Evolutionary conservation across 1,139 yeast species (phyloP), one percentile per base, ranked within the genome.

Genomic region (Scheffersomyces titani): DNA sequence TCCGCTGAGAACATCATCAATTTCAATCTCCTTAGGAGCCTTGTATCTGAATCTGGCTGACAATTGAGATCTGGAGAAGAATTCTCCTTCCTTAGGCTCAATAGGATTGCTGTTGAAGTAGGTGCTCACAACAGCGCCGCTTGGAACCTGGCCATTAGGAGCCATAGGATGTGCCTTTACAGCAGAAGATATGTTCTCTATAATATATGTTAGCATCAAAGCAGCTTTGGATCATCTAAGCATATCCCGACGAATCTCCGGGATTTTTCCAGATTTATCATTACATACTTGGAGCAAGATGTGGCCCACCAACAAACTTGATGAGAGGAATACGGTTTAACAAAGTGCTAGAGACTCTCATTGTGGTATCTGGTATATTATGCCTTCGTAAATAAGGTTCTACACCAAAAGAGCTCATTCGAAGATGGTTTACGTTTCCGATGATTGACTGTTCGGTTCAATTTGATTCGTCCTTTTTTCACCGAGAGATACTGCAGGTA

Each of bases 41-140:
- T 78, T 76, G 73, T 87, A 89, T 73, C 87, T 86, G 77, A 89
- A 90, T 70, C 93, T 83, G 57, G 74, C 62, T 1, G 97, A 91
- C 60, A 92, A 82, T 59, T 87, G 84, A 54, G 84, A 75, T 68
- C 94, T 81, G 47, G 92, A 79, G 57, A 77, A 77, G 62, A 77
- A 80, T 69, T 80, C 85, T 52, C 85, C 87, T 53, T 74, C 77
- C 57, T 75, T 74, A 24, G 76, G 74, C 53, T 80, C 77, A 44
- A 78, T 70, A 44, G 81, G 70, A 55, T 77, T 72, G 36, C 70
- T 58, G 66, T 72, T 73, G 59, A 66, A 64, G 63, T 59, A 68
- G 5, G 61, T 40, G 9, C 67, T 53, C 36, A 61, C 50, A 11
- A 68, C 55, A 18, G 66, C 59, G 54, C 72, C 60, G 46, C 81